These are phyloP conservation scores for Lactarius tabidus DNA, from an alignment of 768 basidiomycete species.

Conservation along the genomic window DNA sequence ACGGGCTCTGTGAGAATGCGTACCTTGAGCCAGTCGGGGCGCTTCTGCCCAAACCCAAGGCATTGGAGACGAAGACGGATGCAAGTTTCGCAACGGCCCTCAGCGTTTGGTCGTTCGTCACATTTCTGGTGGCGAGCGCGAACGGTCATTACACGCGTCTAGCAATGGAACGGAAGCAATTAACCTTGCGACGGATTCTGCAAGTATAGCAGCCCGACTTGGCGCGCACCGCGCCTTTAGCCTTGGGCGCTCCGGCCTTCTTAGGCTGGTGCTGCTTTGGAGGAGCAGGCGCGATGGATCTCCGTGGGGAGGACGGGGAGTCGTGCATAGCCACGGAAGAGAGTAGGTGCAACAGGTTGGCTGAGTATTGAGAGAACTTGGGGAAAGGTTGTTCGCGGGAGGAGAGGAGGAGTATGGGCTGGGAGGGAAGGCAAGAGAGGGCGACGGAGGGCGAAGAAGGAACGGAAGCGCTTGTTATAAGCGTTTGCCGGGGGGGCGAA, in stretches of 20 bases:
- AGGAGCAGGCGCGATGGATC: slow-evolving; percentile 30
- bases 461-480: slow-evolving; percentile 27
- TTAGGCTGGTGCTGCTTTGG: slow-evolving; percentile 38
- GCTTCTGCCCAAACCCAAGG: slow-evolving; percentile 80
- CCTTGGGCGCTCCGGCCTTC: slow-evolving; percentile 56
- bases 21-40: slow-evolving; percentile 83
- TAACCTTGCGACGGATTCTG: slow-evolving; percentile 75
- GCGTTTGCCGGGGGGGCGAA: slow-evolving; percentile 13
- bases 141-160: slow-evolving; percentile 19
- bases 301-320: slow-evolving; percentile 34
- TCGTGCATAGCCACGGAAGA: slow-evolving; percentile 32
- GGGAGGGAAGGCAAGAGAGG: slow-evolving; percentile 25
- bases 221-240: slow-evolving; percentile 77
- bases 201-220: slow-evolving; percentile 90
- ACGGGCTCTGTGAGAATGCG: slow-evolving; percentile 30
- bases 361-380: neutral
- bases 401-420: slow-evolving; percentile 17
- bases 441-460: slow-evolving; percentile 25
- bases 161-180: slow-evolving; percentile 14
- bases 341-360: slow-evolving; percentile 26
- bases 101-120: slow-evolving; percentile 63
- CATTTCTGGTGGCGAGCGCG: slow-evolving; percentile 56
- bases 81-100: slow-evolving; percentile 71
- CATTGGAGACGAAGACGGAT: slow-evolving; percentile 78
- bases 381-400: neutral